Conservation (phyloP, 768 basidiomycete species). For the Terana coerulea region DNA sequence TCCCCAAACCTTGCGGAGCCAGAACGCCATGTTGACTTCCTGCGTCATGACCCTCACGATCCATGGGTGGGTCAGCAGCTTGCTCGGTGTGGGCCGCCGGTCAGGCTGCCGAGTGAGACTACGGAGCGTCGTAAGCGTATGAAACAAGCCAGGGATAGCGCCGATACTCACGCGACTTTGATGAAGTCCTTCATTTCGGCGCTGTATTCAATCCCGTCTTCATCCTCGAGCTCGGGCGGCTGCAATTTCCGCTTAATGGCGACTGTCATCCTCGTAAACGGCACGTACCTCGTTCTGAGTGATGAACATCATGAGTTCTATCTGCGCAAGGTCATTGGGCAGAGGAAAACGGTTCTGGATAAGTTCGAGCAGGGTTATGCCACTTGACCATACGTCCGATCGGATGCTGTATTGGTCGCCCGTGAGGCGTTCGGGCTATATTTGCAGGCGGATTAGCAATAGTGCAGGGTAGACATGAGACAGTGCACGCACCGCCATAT, state of each 20-base stretch:
- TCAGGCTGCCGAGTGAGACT: slow-evolving; percentile 70
- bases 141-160: background rate
- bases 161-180: slow-evolving; percentile 63
- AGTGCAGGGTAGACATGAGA: background rate
- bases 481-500: slow-evolving; percentile 93
- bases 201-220: slow-evolving; percentile 63
- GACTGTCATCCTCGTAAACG: too few relatives aligned
- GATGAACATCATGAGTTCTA: slow-evolving; percentile 91
- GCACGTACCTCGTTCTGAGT: slow-evolving; percentile 65
- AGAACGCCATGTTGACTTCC: slow-evolving; percentile 85
- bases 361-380: slow-evolving; percentile 90
- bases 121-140: slow-evolving; percentile 12
- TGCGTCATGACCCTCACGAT: slow-evolving; percentile 70
- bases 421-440: slow-evolving; percentile 88
- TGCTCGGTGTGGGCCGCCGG: slow-evolving; percentile 74
- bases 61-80: slow-evolving; percentile 85
- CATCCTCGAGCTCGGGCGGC: slow-evolving; percentile 83
- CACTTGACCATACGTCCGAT: slow-evolving; percentile 98
- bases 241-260: slow-evolving; percentile 27
- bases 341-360: slow-evolving; percentile 95
- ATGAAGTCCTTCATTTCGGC: slow-evolving; percentile 91
- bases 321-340: slow-evolving; percentile 86
- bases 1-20: slow-evolving; percentile 83
- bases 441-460: slow-evolving; percentile 1
- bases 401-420: slow-evolving; percentile 91